Evolutionary conservation across 768 basidiomycete species (phyloP), one percentile per base, ranked within the genome.

Genomic region (Guyanaporus albipodus): DNA sequence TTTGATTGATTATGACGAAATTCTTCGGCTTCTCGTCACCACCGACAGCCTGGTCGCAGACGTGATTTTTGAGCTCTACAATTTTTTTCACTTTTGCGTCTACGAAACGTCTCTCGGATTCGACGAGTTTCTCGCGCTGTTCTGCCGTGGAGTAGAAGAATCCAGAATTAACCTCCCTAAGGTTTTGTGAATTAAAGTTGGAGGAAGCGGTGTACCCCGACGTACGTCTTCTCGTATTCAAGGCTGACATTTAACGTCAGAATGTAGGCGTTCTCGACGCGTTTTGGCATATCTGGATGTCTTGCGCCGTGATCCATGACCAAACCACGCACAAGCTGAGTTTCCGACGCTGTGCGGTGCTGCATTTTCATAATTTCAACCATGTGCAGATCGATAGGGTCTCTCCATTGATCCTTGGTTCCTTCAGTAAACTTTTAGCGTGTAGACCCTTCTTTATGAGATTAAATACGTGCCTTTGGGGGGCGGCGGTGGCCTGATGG

Each of bases 341-440:
- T 99, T 68, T 99, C 96, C 19, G 91, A 92, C 52, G 96, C 92
- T 34, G 87, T 94, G 59, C 94, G 87, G 72, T 99, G 96, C 68
- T 96, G 95, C 96, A 99, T 99, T 74, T 98, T 98, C 96, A 98
- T 98, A 52, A 98, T 85, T 71, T 99, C 96, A 42, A 99, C 74
- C 96, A 99, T 99, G 71, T 98, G 95, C 46, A 99, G 75, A 73
- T 99, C 96, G 62, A 98, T 94, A 40, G 94, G 92, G 57, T 93
- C 85, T 43, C 77, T 78, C 76, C 80, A 87, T 56, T 83, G 80
- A 61, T 86, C 83, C 52, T 73, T 70, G 17, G 77, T 67, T 52
- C 79, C 82, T 86, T 54, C 42, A 46, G 46, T 52, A 54, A 51
- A 57, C 43, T 56, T 56, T 59, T 55, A 59, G 54, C 48, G 43